These are phyloP conservation scores for Triticum monococcum DNA, from an alignment of 176 grass and related monocot species.

Conservation along the genomic window DNA sequence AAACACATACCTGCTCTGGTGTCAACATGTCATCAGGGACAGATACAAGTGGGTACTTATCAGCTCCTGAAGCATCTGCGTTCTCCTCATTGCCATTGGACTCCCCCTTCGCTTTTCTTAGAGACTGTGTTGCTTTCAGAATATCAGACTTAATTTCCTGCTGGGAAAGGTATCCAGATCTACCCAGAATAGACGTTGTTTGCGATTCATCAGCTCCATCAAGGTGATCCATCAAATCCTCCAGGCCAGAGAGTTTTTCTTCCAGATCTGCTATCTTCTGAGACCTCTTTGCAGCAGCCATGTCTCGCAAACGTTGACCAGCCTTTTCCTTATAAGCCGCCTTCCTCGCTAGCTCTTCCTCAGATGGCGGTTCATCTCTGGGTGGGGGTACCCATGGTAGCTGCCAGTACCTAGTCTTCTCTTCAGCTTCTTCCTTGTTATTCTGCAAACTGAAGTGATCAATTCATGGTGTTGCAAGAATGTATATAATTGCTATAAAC, in stretches of 20 bases:
- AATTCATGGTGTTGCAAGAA: conserved; percentile 27
- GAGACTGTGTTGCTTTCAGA: conserved; percentile 60
- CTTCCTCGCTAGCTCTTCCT: conserved; percentile 97
- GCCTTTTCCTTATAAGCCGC: conserved; percentile 93
- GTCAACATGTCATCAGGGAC: conserved; percentile 83
- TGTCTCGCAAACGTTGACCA: conserved; percentile 82
- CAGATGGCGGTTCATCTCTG: conserved; percentile 79
- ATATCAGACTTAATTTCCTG: conserved; percentile 86
- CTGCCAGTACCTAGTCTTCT: conserved; percentile 93
- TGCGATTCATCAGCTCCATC: conserved; percentile 71
- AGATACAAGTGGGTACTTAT: conserved; percentile 85
- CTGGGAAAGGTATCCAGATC: conserved; percentile 63
- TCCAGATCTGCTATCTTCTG: conserved; percentile 75
- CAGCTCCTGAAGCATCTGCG: conserved; percentile 49
- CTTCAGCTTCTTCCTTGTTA: conserved; percentile 82
- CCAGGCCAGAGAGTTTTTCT: conserved; percentile 64
- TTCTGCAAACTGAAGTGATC: conserved; percentile 63
- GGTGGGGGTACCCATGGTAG: conserved; percentile 93
- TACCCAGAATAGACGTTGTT: conserved; percentile 54
- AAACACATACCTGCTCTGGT: conserved; percentile 72
- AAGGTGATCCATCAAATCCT: conserved; percentile 71
- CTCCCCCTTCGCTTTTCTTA: conserved; percentile 95
- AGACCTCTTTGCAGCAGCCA: conserved; percentile 86
- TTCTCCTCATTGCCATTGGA: conserved; percentile 64
- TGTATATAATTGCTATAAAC: conserved; percentile 14